These are phyloP conservation scores for Podosphaera fusca DNA, from an alignment of 2,329 filamentous ascomycete genomes.

Conservation along the genomic window DNA sequence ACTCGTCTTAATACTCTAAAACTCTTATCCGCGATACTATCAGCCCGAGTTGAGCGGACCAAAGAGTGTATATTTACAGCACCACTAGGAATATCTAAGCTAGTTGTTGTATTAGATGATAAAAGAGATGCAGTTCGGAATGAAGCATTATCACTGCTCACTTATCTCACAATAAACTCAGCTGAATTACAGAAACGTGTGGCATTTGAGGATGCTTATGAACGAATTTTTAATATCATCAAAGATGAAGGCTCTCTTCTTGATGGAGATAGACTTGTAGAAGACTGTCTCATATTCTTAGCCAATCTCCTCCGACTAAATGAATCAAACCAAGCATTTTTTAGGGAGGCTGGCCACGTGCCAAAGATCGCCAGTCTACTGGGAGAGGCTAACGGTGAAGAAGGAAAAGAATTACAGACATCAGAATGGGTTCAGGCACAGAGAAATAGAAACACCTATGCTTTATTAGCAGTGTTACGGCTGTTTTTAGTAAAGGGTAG, in stretches of 20 bases:
- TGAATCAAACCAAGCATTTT: conserved; percentile 76
- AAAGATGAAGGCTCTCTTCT: conserved; percentile 57
- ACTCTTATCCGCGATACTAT: conserved; percentile 65
- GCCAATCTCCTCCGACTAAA: conserved; percentile 78
- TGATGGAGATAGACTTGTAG: conserved; percentile 67
- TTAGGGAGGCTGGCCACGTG: conserved; percentile 73
- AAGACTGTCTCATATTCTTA: conserved; percentile 78
- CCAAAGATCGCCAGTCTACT: conserved; percentile 48
- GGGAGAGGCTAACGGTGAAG: conserved; percentile 30
- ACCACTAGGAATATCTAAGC: conserved; percentile 63
- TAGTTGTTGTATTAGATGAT: conserved; percentile 71
- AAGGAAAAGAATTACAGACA: conserved; percentile 31
- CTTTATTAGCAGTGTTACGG: conserved; percentile 63
- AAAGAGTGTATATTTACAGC: conserved; percentile 87
- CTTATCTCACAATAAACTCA: conserved; percentile 67
- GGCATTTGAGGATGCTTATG: conserved; percentile 85
- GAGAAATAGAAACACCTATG: conserved; percentile 77
- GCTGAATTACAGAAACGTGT: conserved; percentile 84
- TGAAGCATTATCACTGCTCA: conserved; percentile 68
- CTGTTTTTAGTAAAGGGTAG: conserved; percentile 71
- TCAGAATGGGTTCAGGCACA: conserved; percentile 56
- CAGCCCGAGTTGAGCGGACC: conserved; percentile 68
- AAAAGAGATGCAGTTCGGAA: conserved; percentile 68
- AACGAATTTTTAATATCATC: conserved; percentile 64
- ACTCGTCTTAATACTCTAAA: conserved; percentile 78